Percentiles rank a stretch among this genome's conserved stretches.
Conservation (phyloP, 345 rosid species). For the Geranium brycei region DNA sequence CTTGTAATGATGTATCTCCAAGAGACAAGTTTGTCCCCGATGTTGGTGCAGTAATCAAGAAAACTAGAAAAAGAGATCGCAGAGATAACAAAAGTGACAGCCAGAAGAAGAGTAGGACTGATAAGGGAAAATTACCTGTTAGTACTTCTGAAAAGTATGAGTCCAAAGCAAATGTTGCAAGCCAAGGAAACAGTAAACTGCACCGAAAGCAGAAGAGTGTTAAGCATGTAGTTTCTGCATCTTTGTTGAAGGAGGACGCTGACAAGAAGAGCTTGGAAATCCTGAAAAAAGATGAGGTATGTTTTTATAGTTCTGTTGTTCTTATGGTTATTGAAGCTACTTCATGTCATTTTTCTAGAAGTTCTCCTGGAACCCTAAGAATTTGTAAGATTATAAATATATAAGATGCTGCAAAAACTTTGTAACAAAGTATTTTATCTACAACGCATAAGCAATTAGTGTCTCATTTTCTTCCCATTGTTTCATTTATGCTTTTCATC, state of each 20-base stretch:
- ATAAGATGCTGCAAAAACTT: neutral
- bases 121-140: slow-evolving; percentile 32
- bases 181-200: slow-evolving; percentile 23
- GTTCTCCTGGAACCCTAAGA: too few species aligned
- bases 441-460: neutral
- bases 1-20: slow-evolving; percentile 19
- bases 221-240: slow-evolving; percentile 27
- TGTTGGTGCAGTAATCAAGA: slow-evolving; percentile 23
- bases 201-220: slow-evolving; percentile 32
- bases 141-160: slow-evolving; percentile 28
- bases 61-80: slow-evolving; percentile 60
- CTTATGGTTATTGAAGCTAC: neutral
- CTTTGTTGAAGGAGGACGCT: slow-evolving; percentile 25
- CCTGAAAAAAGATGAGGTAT: slow-evolving; percentile 49
- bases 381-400: neutral
- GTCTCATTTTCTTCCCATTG: neutral
- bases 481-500: neutral
- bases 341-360: neutral
- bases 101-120: slow-evolving; percentile 41
- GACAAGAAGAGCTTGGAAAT: slow-evolving; percentile 23
- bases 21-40: slow-evolving; percentile 40
- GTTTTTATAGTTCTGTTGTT: neutral
- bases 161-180: slow-evolving; percentile 24
- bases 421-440: neutral
- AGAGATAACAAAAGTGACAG: slow-evolving; percentile 27